These are phyloP conservation scores for Miamiensis avidus DNA, from an alignment of 169 alveolate species.

Conservation along the genomic window DNA sequence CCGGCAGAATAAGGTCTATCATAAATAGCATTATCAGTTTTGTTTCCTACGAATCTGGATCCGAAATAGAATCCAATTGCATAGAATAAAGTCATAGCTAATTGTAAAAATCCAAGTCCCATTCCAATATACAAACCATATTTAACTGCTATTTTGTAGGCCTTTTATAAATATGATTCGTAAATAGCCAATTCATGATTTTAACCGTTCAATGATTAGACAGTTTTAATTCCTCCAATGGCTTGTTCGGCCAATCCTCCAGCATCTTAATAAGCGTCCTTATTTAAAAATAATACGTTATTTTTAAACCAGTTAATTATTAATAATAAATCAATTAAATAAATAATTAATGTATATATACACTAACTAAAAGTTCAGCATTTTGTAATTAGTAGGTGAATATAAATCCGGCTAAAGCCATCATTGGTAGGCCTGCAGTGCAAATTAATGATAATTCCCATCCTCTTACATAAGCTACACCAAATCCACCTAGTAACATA, in stretches of 20 bases:
- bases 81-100: slow-evolving; percentile 50
- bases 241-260: slow-evolving; percentile 44
- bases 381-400: slow-evolving; percentile 16
- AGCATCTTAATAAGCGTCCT: slow-evolving; percentile 34
- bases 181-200: slow-evolving; percentile 18
- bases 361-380: background rate
- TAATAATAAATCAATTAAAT: no score
- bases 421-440: slow-evolving; percentile 34
- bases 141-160: slow-evolving; percentile 25
- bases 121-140: slow-evolving; percentile 23
- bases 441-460: slow-evolving; percentile 37
- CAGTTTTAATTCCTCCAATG: slow-evolving; percentile 24
- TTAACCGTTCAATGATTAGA: slow-evolving; percentile 32
- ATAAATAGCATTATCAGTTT: slow-evolving; percentile 39
- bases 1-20: slow-evolving; percentile 66
- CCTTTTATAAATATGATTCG: background rate
- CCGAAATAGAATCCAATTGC: slow-evolving; percentile 68
- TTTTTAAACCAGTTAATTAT: no score
- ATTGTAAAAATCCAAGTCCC: slow-evolving; percentile 25
- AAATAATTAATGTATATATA: no score
- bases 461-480: slow-evolving; percentile 35
- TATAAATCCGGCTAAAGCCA: slow-evolving; percentile 9
- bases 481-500: slow-evolving; percentile 27
- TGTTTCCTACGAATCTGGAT: slow-evolving; percentile 54
- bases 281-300: no score